Evolutionary conservation across 2,329 filamentous ascomycete species (phyloP).

Genomic region (Aschersonia sp.): DNA sequence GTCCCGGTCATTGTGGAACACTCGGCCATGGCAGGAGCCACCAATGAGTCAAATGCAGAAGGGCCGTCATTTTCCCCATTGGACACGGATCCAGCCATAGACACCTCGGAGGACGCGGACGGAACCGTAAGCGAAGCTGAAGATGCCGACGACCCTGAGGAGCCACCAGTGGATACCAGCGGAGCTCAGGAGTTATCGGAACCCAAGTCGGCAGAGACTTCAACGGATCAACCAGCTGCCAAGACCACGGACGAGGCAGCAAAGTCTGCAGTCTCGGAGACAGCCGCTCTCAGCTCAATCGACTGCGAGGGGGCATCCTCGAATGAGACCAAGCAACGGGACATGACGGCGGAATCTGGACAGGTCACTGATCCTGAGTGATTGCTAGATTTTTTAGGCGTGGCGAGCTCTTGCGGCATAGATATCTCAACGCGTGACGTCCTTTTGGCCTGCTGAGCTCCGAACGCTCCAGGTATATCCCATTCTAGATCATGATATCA

Average conservation of each 20-base stretch:
- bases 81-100: not conserved
- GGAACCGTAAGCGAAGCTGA: no score
- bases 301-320: not conserved
- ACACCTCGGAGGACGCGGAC: not conserved
- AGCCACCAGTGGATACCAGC: not conserved
- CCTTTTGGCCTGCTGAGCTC: no score
- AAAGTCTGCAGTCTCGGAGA: not conserved
- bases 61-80: not conserved
- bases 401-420: no score
- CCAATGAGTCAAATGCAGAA: no score
- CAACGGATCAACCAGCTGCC: not conserved
- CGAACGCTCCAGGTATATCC: no score
- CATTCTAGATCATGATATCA: no score
- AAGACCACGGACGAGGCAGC: not conserved
- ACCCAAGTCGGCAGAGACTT: not conserved
- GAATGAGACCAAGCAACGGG: not conserved
- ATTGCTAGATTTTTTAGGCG: not conserved
- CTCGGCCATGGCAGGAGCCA: conserved; percentile 11
- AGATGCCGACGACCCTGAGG: no score
- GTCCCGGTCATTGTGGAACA: conserved; percentile 26
- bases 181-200: not conserved
- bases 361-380: conserved; percentile 3
- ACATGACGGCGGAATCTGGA: conserved; percentile 3
- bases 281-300: not conserved
- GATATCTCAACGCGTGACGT: no score